These are phyloP conservation scores for Albizia julibrissin DNA, from an alignment of 306 rosid genomes.

Conservation along the genomic window DNA sequence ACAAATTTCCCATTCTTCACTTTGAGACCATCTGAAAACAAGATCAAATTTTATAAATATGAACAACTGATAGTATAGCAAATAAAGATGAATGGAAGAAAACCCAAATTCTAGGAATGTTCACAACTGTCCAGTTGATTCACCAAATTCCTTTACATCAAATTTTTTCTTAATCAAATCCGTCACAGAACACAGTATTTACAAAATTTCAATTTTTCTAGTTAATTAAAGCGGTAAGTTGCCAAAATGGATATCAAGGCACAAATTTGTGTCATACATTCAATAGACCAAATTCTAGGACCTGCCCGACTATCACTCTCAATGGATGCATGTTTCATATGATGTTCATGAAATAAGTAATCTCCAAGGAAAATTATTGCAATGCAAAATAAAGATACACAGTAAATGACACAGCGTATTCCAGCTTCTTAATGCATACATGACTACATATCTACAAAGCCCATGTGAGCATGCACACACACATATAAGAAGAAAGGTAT, in stretches of 20 bases:
- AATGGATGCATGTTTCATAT: background rate
- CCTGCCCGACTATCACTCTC: background rate
- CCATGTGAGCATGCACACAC: background rate
- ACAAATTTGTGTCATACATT: background rate
- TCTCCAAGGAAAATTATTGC: slow-evolving; percentile 3
- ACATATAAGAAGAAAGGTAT: slow-evolving; percentile 27
- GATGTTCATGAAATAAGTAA: slow-evolving; percentile 9
- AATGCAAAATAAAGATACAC: slow-evolving; percentile 1
- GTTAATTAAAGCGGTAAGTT: background rate
- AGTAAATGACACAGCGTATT: background rate
- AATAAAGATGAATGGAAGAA: background rate
- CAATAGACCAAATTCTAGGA: background rate
- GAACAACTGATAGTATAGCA: slow-evolving; percentile 7
- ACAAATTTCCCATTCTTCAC: slow-evolving; percentile 59
- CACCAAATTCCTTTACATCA: background rate
- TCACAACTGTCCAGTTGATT: background rate
- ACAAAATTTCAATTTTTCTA: background rate
- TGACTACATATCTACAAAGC: background rate
- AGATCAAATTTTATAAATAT: slow-evolving; percentile 14
- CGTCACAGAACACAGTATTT: background rate
- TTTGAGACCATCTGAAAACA: slow-evolving; percentile 59
- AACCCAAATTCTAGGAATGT: background rate
- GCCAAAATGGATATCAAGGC: background rate
- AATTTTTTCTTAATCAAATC: background rate
- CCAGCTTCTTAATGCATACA: background rate